phyloP scores from a whole-genome alignment of 176 grass and related monocot genomes.

The Aegilops longissima region DNA sequence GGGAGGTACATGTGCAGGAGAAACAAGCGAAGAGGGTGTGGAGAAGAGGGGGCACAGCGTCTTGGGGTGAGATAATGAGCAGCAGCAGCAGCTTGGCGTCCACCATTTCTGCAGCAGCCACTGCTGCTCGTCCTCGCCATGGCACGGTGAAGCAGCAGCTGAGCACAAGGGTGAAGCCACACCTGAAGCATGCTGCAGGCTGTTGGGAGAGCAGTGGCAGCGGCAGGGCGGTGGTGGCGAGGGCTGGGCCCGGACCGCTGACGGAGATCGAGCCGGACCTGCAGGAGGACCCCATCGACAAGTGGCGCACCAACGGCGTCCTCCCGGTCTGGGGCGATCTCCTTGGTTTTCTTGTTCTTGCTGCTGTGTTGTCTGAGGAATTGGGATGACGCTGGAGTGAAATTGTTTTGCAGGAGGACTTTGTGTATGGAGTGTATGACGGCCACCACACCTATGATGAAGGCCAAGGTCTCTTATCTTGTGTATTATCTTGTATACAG shows the following conservation, averaged over 20 bases:
- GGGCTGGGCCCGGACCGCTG: slow-evolving; percentile 43
- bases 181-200: slow-evolving; percentile 8
- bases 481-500: neutral
- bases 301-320: slow-evolving; percentile 69
- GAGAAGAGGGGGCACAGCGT: neutral
- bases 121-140: slow-evolving; percentile 27
- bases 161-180: slow-evolving; percentile 24
- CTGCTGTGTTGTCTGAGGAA: slow-evolving; percentile 11
- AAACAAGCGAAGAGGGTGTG: slow-evolving; percentile 3
- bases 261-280: slow-evolving; percentile 90
- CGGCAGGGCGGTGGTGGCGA: slow-evolving; percentile 35
- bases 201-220: slow-evolving; percentile 3
- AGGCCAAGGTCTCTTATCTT: slow-evolving; percentile 41
- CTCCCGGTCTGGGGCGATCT: slow-evolving; percentile 32
- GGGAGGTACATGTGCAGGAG: neutral
- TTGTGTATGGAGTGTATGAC: slow-evolving; percentile 75
- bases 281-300: slow-evolving; percentile 69
- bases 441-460: slow-evolving; percentile 78
- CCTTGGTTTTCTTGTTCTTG: slow-evolving; percentile 12
- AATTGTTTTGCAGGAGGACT: slow-evolving; percentile 66
- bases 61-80: slow-evolving; percentile 41
- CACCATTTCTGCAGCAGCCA: slow-evolving; percentile 28
- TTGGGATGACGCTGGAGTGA: slow-evolving; percentile 1
- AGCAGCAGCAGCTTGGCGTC: slow-evolving; percentile 37
- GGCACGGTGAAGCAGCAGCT: slow-evolving; percentile 20